Base-by-base conservation (phyloP, 768 basidiomycete genomes). In the Jaapia argillacea region DNA sequence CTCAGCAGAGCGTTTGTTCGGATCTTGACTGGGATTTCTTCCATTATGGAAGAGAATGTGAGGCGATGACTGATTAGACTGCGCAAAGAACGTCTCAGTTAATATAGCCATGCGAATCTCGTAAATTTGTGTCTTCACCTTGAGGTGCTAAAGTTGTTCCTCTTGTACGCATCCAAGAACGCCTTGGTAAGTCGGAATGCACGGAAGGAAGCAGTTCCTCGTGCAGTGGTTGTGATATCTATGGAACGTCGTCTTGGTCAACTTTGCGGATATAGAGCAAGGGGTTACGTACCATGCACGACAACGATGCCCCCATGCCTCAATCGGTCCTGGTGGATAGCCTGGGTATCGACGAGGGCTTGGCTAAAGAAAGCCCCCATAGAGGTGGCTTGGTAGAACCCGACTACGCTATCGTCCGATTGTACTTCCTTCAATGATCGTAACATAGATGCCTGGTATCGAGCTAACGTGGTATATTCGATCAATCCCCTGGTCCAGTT, bases 321-420 rank as follows among this genome's bases (percentile, higher is more conserved):
- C 46, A 91, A 70, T 52, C 80, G 85, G 35, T 89, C 85, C 57
- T 86, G 84, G 59, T 90, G 87, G 51, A 87, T 75, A 39, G 83
- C 84, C 59, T 88, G 86, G 5, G 84, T 81, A 52, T 92, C 86
- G 38, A 91, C 70, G 40, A 91, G 59, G 5, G 75, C 72, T 58
- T 88, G 86, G 56, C 77, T 86, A 62, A 84, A 85, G 60, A 91
- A 90, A 4, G 87, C 85, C 35, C 88, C 88, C 28, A 89, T 71
- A 6, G 80, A 78, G 22, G 83, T 89, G 36, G 86, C 85, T 57
- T 94, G 89, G 67, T 97, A 97, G 62, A 94, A 90, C 28, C 93
- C 93, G 44, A 96, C 84, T 25, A 92, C 77, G 50, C 81, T 89
- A 63, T 94, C 90, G 55, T 93, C 90, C 27, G 81, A 79, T 54